Evolutionary conservation across 2,329 filamentous ascomycete species (phyloP), one percentile per base, ranked within the genome.

Genomic region (Teratosphaeria gauchensis): DNA sequence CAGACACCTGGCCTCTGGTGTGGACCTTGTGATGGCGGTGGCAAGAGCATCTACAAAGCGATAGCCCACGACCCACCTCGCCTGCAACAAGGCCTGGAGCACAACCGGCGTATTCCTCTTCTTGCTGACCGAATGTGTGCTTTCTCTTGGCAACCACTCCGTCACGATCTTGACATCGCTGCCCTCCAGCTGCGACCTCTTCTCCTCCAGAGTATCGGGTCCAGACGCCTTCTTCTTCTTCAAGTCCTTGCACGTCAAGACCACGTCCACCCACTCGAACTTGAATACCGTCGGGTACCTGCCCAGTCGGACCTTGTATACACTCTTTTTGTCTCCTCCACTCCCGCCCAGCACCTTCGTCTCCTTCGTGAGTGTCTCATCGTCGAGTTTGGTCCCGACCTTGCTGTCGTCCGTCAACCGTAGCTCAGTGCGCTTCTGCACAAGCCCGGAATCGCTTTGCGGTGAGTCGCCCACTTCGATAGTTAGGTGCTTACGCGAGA

Each of bases 101-200:
- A 89, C 90, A 64, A 90, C 91, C 0, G 92, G 83, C 0, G 90
- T 92, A 71, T 97, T 99, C 54, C 94, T 83, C 74, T 95, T 96
- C 71, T 85, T 89, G 7, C 90, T 86, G 35, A 97, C 85, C 11
- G 95, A 88, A 72, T 97, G 92, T 0, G 92, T 96, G 0, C 92
- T 96, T 31, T 82, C 76, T 16, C 77, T 80, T 30, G 81, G 76
- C 28, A 88, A 76, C 72, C 90, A 96, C 3, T 91, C 86, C 51
- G 83, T 79, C 14, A 88, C 77, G 14, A 90, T 86, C 72, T 96
- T 97, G 72, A 97, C 86, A 69, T 96, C 94, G n/a, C 95, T 80
- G 52, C 86, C 83, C 70, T 95, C 90, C 19, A 97, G 82, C 56
- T 81, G 81, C 33, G 82, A 76, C 62, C 83, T 83, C 30, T 91